phyloP scores from a whole-genome alignment of 352 stramenopile species.

The Globisporangium cystogenes region DNA sequence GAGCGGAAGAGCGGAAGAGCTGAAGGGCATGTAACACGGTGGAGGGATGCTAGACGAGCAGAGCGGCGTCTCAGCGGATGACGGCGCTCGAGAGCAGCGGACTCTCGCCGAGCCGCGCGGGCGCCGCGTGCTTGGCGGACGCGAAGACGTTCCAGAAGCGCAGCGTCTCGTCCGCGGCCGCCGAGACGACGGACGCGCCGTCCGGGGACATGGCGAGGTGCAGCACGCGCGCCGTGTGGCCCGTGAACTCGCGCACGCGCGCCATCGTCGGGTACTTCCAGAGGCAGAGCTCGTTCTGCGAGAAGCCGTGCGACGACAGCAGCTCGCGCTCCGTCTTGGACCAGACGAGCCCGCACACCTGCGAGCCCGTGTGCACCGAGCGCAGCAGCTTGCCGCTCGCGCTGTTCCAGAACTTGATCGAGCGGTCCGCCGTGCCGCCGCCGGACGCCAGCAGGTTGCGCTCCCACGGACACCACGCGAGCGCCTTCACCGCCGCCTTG shows the following conservation, averaged over 20 bases:
- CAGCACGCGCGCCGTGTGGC: slow-evolving; percentile 95
- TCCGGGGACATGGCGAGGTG: slow-evolving; percentile 95
- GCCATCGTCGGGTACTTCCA: slow-evolving; percentile 99
- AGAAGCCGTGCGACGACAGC: slow-evolving; percentile 96
- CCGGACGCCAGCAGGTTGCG: slow-evolving; percentile 95
- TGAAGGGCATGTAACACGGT: too few species aligned
- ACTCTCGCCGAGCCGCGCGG: neutral
- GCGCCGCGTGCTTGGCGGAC: slow-evolving; percentile 31
- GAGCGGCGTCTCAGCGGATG: slow-evolving; percentile 14
- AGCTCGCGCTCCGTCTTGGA: slow-evolving; percentile 92
- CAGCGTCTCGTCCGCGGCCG: slow-evolving; percentile 97
- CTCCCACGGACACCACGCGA: slow-evolving; percentile 99
- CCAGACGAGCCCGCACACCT: slow-evolving; percentile 97
- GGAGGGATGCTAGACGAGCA: too few species aligned
- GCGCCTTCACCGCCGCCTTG: slow-evolving; percentile 93
- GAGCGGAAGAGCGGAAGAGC: too few species aligned
- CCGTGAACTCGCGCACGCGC: slow-evolving; percentile 96
- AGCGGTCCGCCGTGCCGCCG: slow-evolving; percentile 96
- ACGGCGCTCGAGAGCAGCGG: slow-evolving; percentile 5
- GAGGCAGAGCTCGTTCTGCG: slow-evolving; percentile 96
- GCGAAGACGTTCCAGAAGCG: slow-evolving; percentile 99
- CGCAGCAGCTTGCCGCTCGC: slow-evolving; percentile 92
- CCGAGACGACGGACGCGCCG: slow-evolving; percentile 94
- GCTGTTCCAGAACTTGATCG: slow-evolving; percentile 99
- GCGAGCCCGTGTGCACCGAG: slow-evolving; percentile 96